These are phyloP conservation scores for Cystobasidium ongulense DNA, from an alignment of 768 basidiomycete genomes.

Conservation along the genomic window DNA sequence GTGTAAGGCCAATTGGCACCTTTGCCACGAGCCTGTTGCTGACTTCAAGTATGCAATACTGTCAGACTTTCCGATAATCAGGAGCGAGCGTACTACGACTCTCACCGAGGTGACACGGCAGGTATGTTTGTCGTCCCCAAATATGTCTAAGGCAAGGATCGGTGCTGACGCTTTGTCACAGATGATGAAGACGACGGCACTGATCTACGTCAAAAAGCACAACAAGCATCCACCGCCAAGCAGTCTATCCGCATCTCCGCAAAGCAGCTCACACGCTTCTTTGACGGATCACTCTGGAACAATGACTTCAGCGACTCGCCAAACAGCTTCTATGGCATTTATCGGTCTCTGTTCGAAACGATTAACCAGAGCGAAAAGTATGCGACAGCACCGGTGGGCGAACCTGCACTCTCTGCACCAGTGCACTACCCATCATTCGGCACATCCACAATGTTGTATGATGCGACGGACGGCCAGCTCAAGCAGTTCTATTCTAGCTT, in stretches of 20 bases:
- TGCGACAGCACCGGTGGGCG: constrained; percentile 47
- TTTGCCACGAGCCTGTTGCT: neutral
- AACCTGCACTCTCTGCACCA: constrained; percentile 31
- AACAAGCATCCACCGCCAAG: constrained; percentile 16
- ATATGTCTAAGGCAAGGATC: no score
- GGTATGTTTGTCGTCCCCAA: no score
- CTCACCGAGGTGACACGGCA: constrained; percentile 50
- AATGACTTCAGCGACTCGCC: constrained; percentile 54
- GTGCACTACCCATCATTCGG: constrained; percentile 78
- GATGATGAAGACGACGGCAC: constrained; percentile 7
- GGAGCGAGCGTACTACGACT: constrained; percentile 98
- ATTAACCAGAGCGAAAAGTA: constrained; percentile 70
- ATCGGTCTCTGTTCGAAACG: constrained; percentile 73
- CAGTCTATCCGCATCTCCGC: constrained; percentile 16
- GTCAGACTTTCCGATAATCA: constrained; percentile 94
- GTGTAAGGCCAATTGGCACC: constrained; percentile 47
- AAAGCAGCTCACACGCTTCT: constrained; percentile 71
- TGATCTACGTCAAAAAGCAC: neutral
- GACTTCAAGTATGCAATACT: neutral
- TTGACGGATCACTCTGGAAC: constrained; percentile 64
- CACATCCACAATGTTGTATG: constrained; percentile 65
- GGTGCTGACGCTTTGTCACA: neutral
- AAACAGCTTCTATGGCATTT: constrained; percentile 84
- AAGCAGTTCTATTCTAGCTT: constrained; percentile 75
- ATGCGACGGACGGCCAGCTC: constrained; percentile 51